These are phyloP conservation scores for Leishmania amazonensis DNA, from an alignment of 208 protist genomes.

Conservation along the genomic window DNA sequence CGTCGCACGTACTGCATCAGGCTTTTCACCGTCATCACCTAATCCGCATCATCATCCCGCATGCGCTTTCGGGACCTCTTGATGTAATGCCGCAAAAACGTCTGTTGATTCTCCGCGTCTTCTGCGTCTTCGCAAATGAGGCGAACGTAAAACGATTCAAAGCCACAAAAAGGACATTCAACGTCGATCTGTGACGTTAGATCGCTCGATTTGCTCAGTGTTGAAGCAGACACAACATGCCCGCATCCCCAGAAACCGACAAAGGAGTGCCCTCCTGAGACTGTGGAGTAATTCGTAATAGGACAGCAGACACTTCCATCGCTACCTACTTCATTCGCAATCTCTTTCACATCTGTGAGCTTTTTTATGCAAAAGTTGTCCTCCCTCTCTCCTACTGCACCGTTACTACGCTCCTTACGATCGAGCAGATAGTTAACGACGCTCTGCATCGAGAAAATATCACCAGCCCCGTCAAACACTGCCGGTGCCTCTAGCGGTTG, in stretches of 20 bases:
- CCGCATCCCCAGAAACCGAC: constrained; percentile 82
- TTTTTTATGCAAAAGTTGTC: constrained; percentile 27
- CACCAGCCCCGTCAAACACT: constrained; percentile 66
- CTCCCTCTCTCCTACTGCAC: neutral
- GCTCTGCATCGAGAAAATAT: constrained; percentile 68
- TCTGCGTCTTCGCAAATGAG: constrained; percentile 47
- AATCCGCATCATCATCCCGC: constrained; percentile 4
- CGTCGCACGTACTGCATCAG: neutral
- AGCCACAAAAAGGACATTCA: constrained; percentile 46
- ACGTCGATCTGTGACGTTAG: constrained; percentile 16
- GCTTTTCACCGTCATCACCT: neutral
- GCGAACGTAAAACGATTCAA: constrained; percentile 35
- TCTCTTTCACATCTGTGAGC: constrained; percentile 62
- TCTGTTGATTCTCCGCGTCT: constrained; percentile 21
- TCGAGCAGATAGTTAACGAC: constrained; percentile 59
- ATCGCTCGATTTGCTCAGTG: constrained; percentile 11
- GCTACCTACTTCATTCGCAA: constrained; percentile 34
- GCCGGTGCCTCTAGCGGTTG: constrained; percentile 55
- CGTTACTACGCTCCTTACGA: constrained; percentile 16
- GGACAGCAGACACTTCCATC: constrained; percentile 57
- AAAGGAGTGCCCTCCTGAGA: constrained; percentile 59
- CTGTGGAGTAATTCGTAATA: constrained; percentile 50
- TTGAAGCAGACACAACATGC: constrained; percentile 55
- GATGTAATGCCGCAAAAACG: constrained; percentile 7
- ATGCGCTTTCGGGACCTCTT: constrained; percentile 16